Conservation (phyloP, 192 early-diverging fungal genomes). For the Coemansia sp. region DNA sequence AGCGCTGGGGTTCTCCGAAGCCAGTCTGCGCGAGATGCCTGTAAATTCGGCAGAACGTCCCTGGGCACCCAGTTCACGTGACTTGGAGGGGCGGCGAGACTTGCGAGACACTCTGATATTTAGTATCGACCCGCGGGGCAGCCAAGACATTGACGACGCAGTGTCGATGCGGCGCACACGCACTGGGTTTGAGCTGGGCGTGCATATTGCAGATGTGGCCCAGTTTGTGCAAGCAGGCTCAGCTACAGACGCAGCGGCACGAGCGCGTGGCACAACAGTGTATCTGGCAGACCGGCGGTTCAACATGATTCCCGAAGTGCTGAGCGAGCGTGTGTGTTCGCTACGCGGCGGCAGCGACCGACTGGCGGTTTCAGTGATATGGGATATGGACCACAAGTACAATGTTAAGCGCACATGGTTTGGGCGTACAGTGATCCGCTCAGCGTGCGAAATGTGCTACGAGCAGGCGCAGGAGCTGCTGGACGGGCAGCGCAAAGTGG, state of each 20-base stretch:
- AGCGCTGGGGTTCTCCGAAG: slow-evolving; percentile 65
- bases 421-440: slow-evolving; percentile 72
- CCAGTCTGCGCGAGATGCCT: slow-evolving; percentile 68
- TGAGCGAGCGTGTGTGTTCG: slow-evolving; percentile 74
- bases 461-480: slow-evolving; percentile 73
- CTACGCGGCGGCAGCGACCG: slow-evolving; percentile 66
- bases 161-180: slow-evolving; percentile 61
- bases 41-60: slow-evolving; percentile 52
- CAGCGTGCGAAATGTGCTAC: slow-evolving; percentile 73
- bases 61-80: slow-evolving; percentile 56
- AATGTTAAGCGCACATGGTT: slow-evolving; percentile 63
- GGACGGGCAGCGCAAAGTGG: slow-evolving; percentile 55
- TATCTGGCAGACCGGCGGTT: slow-evolving; percentile 79
- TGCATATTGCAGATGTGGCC: slow-evolving; percentile 78
- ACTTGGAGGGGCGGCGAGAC: slow-evolving; percentile 32
- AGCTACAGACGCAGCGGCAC: slow-evolving; percentile 67
- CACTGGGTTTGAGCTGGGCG: slow-evolving; percentile 64
- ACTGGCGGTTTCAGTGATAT: slow-evolving; percentile 72
- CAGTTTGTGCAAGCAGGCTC: slow-evolving; percentile 67
- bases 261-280: slow-evolving; percentile 71
- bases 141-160: slow-evolving; percentile 81
- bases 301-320: slow-evolving; percentile 75
- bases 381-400: slow-evolving; percentile 60
- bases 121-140: slow-evolving; percentile 76
- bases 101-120: slow-evolving; percentile 51